Evolutionary conservation across 768 basidiomycete species (phyloP).

Genomic region (Cystofilobasidium bisporidii): DNA sequence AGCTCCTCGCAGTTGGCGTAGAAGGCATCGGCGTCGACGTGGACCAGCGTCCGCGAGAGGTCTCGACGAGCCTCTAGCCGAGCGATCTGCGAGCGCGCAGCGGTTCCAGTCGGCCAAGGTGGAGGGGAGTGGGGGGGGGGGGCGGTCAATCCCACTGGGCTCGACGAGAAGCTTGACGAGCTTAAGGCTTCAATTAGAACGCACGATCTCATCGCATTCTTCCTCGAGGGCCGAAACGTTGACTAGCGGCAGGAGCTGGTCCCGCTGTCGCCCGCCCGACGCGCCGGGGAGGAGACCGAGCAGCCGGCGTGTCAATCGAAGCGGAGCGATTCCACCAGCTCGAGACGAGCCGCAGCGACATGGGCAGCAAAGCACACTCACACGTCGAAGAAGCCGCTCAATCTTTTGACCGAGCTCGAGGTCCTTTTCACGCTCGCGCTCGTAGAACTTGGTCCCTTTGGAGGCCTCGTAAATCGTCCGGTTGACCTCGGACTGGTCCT

Average conservation of each 20-base stretch:
- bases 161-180: too few species aligned
- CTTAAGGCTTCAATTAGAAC: too few species aligned
- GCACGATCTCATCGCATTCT: constrained; percentile 59
- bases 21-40: constrained; percentile 95
- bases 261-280: constrained; percentile 45
- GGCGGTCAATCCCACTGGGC: too few species aligned
- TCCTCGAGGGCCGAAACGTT: constrained; percentile 53
- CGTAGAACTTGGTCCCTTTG: constrained; percentile 74
- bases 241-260: constrained; percentile 45
- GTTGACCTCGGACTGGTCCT: constrained; percentile 57
- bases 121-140: too few species aligned
- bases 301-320: too few species aligned
- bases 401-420: constrained; percentile 72
- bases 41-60: constrained; percentile 72
- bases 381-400: constrained; percentile 52
- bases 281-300: too few species aligned
- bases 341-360: not conserved
- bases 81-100: too few species aligned
- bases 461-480: constrained; percentile 80
- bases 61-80: constrained; percentile 69
- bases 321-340: too few species aligned
- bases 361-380: constrained; percentile 19
- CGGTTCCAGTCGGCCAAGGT: too few species aligned
- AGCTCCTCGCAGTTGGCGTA: constrained; percentile 46
- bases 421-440: constrained; percentile 88